Conservation (phyloP, 2,329 filamentous ascomycete genomes). For the Tympanopsis confertula region DNA sequence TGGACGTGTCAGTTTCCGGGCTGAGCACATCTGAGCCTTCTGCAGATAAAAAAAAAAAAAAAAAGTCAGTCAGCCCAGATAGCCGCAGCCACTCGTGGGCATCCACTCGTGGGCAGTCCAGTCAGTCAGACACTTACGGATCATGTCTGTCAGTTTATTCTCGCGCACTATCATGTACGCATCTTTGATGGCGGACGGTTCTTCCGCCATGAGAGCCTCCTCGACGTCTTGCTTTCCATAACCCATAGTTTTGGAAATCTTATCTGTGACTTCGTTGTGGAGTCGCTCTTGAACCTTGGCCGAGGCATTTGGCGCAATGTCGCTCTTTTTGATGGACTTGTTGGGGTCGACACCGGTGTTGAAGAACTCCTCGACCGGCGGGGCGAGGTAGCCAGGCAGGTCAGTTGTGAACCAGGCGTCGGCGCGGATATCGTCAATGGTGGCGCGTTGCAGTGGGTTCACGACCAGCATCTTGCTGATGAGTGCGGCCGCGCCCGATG, state of each 20-base stretch:
- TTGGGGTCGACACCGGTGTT: conserved; percentile 90
- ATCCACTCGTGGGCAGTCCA: conserved; percentile 1
- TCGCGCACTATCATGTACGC: conserved; percentile 96
- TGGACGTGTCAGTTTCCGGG: conserved; percentile 16
- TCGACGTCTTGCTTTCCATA: conserved; percentile 92
- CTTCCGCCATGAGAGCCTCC: conserved; percentile 79
- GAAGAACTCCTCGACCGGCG: conserved; percentile 80
- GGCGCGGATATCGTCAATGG: conserved; percentile 81
- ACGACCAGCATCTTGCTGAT: conserved; percentile 93
- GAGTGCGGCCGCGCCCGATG: conserved; percentile 65
- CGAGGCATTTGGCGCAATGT: conserved; percentile 69
- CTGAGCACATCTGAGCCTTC: conserved; percentile 2
- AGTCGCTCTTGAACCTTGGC: conserved; percentile 75
- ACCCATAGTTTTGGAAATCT: conserved; percentile 95
- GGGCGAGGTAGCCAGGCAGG: conserved; percentile 74
- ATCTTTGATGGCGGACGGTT: conserved; percentile 96
- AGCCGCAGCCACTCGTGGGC: conserved; percentile 2
- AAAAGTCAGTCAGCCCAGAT: conserved; percentile 13
- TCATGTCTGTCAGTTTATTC: conserved; percentile 92
- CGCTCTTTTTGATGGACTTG: conserved; percentile 74
- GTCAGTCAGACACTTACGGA: conserved; percentile 50
- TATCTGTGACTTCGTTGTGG: conserved; percentile 83
- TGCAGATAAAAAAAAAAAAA: conserved; percentile 8
- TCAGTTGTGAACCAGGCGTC: conserved; percentile 91
- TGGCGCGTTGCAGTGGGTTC: conserved; percentile 86